Conservation (phyloP, 192 early-diverging fungal genomes). For the Umbelopsis vinacea region DNA sequence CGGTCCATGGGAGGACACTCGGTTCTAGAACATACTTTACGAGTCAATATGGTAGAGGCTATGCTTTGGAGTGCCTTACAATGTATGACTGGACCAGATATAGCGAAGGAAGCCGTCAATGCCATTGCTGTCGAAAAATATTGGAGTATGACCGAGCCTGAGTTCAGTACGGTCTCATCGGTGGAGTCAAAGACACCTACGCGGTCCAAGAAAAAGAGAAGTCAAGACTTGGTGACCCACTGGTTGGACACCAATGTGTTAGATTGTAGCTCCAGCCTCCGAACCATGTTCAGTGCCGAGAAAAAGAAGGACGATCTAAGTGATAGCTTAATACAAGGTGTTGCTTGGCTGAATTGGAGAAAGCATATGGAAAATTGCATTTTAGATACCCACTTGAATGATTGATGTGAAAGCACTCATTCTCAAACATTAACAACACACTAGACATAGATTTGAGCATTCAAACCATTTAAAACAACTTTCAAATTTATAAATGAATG, state of each 20-base stretch:
- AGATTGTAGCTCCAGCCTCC: conserved; percentile 23
- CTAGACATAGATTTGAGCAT: background rate
- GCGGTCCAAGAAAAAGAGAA: conserved; percentile 36
- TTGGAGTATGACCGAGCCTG: conserved; percentile 3
- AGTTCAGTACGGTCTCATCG: background rate
- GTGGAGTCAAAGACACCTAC: background rate
- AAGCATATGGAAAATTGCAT: conserved; percentile 21
- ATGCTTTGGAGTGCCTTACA: conserved; percentile 43
- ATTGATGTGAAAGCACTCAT: background rate
- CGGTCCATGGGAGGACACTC: conserved; percentile 35
- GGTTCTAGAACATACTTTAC: conserved; percentile 44
- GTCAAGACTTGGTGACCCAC: conserved; percentile 25
- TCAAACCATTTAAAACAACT: background rate
- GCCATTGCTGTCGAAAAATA: conserved; percentile 23
- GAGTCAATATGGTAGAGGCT: conserved; percentile 48
- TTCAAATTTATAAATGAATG: too few species aligned
- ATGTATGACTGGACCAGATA: conserved; percentile 5
- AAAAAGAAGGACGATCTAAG: conserved; percentile 56
- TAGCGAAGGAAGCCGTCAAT: conserved; percentile 22
- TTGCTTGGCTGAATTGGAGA: conserved; percentile 54
- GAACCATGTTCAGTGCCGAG: conserved; percentile 34
- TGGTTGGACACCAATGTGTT: conserved; percentile 30
- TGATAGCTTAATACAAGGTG: conserved; percentile 52
- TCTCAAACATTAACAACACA: too few species aligned
- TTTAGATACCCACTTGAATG: conserved; percentile 12